A percentile compares a stretch with the other conserved stretches of the same genome.
phyloP scores from a whole-genome alignment of 2,329 filamentous ascomycete species.

The Parastagonospora avenae region DNA sequence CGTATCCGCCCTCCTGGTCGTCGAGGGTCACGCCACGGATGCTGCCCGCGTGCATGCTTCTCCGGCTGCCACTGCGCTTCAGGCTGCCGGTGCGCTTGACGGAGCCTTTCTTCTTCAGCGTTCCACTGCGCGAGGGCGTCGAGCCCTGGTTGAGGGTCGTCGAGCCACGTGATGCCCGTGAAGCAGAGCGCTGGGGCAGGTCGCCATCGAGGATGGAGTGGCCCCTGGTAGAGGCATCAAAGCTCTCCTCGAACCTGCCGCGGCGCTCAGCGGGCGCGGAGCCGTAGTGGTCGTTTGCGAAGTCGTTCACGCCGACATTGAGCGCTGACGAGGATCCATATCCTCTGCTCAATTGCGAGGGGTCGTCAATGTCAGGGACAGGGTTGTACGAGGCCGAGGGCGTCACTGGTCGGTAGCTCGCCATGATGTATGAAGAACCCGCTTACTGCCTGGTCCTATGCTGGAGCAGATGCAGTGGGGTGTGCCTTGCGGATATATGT shows the following conservation, averaged over 20 bases:
- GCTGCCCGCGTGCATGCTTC: slow-evolving; percentile 83
- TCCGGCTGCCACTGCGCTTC: slow-evolving; percentile 78
- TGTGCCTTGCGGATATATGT: slow-evolving; percentile 12
- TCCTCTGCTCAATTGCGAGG: slow-evolving; percentile 43
- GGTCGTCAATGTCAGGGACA: slow-evolving; percentile 44
- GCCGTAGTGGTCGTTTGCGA: slow-evolving; percentile 35
- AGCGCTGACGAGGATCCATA: slow-evolving; percentile 37
- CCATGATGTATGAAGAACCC: slow-evolving; percentile 22
- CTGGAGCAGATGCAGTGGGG: slow-evolving; percentile 5
- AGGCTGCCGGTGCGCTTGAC: slow-evolving; percentile 75
- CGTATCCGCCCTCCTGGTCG: slow-evolving; percentile 67
- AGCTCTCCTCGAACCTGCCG: slow-evolving; percentile 71
- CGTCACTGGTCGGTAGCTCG: slow-evolving; percentile 32
- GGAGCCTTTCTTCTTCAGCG: slow-evolving; percentile 86
- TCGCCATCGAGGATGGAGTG: slow-evolving; percentile 65
- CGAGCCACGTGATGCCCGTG: slow-evolving; percentile 51
- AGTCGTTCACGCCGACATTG: slow-evolving; percentile 43
- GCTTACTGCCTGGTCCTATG: slow-evolving; percentile 4
- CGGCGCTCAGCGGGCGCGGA: slow-evolving; percentile 36
- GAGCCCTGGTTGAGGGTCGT: slow-evolving; percentile 47
- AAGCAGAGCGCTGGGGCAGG: slow-evolving; percentile 66
- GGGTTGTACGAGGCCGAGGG: slow-evolving; percentile 41
- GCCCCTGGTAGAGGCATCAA: slow-evolving; percentile 71
- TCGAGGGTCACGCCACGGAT: slow-evolving; percentile 80
- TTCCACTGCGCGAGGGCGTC: slow-evolving; percentile 67